These are phyloP conservation scores for Crataegus laevigata DNA, from an alignment of 306 rosid species.

Conservation along the genomic window DNA sequence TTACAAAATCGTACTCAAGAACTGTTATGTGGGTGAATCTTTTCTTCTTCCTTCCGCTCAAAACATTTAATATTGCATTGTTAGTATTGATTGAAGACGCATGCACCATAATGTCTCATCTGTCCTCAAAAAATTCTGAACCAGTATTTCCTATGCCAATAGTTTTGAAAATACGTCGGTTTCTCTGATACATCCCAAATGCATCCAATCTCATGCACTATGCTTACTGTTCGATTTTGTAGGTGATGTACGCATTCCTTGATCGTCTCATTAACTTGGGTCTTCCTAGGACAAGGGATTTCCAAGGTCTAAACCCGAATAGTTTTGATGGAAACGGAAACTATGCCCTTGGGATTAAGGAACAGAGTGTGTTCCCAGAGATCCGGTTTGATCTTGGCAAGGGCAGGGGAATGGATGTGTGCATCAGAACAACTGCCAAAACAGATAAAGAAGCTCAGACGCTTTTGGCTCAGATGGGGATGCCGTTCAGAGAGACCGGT, in stretches of 20 bases:
- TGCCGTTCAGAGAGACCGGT: conserved; percentile 85
- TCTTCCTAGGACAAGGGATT: conserved; percentile 93
- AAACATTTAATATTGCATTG: background rate
- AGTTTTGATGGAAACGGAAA: conserved; percentile 94
- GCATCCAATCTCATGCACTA: background rate
- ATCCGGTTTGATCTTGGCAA: conserved; percentile 60
- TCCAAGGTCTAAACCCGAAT: conserved; percentile 72
- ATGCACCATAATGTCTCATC: background rate
- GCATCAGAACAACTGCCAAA: conserved; percentile 70
- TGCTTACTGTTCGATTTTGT: conserved; percentile 14
- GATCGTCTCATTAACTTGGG: conserved; percentile 85
- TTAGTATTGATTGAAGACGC: background rate
- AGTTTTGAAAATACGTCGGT: background rate
- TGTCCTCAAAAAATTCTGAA: background rate
- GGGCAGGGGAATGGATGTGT: conserved; percentile 93
- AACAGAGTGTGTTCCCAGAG: conserved; percentile 88
- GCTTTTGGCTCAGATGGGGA: conserved; percentile 81
- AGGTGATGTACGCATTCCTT: conserved; percentile 80
- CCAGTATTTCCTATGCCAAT: background rate
- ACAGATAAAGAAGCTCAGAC: conserved; percentile 74
- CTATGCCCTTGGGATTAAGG: conserved; percentile 54
- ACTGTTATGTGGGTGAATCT: background rate
- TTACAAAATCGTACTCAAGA: background rate
- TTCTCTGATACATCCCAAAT: background rate
- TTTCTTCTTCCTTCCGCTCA: background rate